phyloP scores from a whole-genome alignment of 164 flowering plant species.

The Aristolochia contorta region DNA sequence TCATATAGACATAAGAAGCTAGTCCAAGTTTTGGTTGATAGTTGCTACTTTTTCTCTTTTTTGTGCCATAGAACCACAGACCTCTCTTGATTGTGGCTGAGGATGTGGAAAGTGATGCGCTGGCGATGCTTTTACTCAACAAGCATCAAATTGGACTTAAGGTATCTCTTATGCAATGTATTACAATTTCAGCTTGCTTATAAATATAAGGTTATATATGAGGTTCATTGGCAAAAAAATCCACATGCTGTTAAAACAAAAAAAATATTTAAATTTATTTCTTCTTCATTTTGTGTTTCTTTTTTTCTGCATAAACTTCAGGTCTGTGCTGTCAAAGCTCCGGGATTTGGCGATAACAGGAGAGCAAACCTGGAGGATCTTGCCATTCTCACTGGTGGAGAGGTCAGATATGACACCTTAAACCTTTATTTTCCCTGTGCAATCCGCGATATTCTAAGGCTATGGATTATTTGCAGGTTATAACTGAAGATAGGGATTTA shows the following conservation, averaged over 20 bases:
- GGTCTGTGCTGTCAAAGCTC: constrained; percentile 91
- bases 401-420: constrained; percentile 31
- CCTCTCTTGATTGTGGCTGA: constrained; percentile 77
- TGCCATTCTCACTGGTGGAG: constrained; percentile 77
- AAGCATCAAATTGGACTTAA: constrained; percentile 72
- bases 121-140: constrained; percentile 69
- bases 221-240: too few relatives aligned
- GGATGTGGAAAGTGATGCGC: constrained; percentile 73
- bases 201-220: too few relatives aligned
- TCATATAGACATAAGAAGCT: too few relatives aligned
- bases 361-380: constrained; percentile 73
- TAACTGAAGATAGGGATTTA: constrained; percentile 57
- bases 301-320: constrained; percentile 18
- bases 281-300: background rate
- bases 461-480: constrained; percentile 36
- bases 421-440: background rate
- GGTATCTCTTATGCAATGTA: constrained; percentile 23
- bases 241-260: background rate
- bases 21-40: too few relatives aligned
- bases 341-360: constrained; percentile 90
- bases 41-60: background rate
- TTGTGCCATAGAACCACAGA: constrained; percentile 31
- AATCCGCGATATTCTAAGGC: background rate
- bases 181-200: too few relatives aligned
- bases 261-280: background rate